Percentiles rank a stretch among this genome's conserved stretches.
Conservation (phyloP, 495 filamentous ascomycete genomes). For the Staphylotrichum longicolle region DNA sequence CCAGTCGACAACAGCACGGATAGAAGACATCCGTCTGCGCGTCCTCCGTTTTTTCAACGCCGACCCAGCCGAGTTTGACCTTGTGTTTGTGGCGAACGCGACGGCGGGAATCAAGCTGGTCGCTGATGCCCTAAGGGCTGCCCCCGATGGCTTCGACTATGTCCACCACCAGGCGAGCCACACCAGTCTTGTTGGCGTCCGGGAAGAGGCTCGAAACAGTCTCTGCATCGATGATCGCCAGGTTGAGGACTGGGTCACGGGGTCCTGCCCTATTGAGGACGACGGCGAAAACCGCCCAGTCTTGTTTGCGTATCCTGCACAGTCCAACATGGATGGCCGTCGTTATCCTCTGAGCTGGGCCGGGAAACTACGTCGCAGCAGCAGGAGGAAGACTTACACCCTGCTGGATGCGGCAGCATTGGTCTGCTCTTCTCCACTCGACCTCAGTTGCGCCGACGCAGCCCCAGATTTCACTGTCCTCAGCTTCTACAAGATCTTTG, state of each 20-base stretch:
- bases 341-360: constrained; percentile 73
- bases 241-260: constrained; percentile 65
- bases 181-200: constrained; percentile 81
- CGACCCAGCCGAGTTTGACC: constrained; percentile 76
- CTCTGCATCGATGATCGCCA: constrained; percentile 67
- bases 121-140: constrained; percentile 66
- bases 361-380: constrained; percentile 44
- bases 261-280: constrained; percentile 24
- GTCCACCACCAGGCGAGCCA: constrained; percentile 82
- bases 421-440: constrained; percentile 71
- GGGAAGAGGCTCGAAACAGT: constrained; percentile 65
- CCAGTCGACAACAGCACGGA: constrained; percentile 66
- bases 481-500: constrained; percentile 97
- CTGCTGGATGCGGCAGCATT: constrained; percentile 89
- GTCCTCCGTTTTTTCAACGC: constrained; percentile 81
- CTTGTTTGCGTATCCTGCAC: constrained; percentile 82
- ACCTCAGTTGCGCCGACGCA: constrained; percentile 57
- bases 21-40: constrained; percentile 72
- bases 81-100: constrained; percentile 90
- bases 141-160: constrained; percentile 69
- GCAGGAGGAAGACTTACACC: constrained; percentile 53
- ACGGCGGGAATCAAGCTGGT: constrained; percentile 90
- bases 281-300: constrained; percentile 25
- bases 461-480: constrained; percentile 86
- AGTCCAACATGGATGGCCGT: constrained; percentile 92